These are phyloP conservation scores for Saccharomyces kudriavzevii DNA, from an alignment of 805 yeast genomes.

Conservation along the genomic window DNA sequence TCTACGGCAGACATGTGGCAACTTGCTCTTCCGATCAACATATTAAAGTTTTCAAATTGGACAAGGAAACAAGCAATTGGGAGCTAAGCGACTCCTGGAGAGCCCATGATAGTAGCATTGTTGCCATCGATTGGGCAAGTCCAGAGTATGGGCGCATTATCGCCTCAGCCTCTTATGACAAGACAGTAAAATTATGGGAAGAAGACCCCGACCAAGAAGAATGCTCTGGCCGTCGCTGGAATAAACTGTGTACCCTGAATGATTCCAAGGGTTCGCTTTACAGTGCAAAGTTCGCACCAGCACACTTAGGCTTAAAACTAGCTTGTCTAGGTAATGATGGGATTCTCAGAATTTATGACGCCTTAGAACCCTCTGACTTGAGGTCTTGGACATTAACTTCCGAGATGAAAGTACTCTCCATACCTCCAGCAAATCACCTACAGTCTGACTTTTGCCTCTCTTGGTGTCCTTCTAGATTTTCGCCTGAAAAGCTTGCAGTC, in stretches of 20 bases:
- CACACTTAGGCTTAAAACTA: constrained; percentile 68
- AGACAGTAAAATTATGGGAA: constrained; percentile 85
- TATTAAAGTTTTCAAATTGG: constrained; percentile 77
- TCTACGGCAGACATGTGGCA: constrained; percentile 85
- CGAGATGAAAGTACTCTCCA: constrained; percentile 57
- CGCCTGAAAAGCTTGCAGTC: constrained; percentile 72
- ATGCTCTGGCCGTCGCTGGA: constrained; percentile 82
- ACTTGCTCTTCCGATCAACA: constrained; percentile 95
- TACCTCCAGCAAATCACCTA: constrained; percentile 69
- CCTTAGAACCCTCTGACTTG: constrained; percentile 82
- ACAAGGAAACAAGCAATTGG: constrained; percentile 61
- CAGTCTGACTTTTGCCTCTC: constrained; percentile 80
- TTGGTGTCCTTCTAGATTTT: constrained; percentile 86
- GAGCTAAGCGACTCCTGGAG: constrained; percentile 81
- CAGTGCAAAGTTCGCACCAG: constrained; percentile 84
- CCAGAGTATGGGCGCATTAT: constrained; percentile 87
- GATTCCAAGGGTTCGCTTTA: constrained; percentile 86
- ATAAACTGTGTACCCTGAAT: constrained; percentile 61
- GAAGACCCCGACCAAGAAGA: constrained; percentile 72
- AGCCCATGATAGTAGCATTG: constrained; percentile 87
- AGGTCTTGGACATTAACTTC: constrained; percentile 71
- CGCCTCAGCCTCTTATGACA: constrained; percentile 84
- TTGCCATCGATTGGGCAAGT: constrained; percentile 82
- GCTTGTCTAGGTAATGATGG: constrained; percentile 92
- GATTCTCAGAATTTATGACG: constrained; percentile 73